phyloP scores from a whole-genome alignment of 2,329 filamentous ascomycete species.

The Dichotomopilus funicola region DNA sequence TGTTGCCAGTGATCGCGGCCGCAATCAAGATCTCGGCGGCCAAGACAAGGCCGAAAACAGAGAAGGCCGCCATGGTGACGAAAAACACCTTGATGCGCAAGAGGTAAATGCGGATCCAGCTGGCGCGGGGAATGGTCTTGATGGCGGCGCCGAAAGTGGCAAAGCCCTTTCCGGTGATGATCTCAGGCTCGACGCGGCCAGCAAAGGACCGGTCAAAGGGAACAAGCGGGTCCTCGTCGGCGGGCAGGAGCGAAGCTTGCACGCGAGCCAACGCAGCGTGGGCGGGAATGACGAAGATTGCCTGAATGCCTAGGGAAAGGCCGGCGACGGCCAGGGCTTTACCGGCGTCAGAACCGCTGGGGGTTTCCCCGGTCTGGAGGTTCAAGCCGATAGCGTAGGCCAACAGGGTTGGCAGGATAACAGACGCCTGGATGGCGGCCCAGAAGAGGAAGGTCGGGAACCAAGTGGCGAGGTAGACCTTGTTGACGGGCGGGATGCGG shows the following conservation, averaged over 20 bases:
- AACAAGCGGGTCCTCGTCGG: constrained; percentile 75
- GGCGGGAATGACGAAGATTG: constrained; percentile 67
- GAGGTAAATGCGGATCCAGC: constrained; percentile 67
- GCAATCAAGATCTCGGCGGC: constrained; percentile 35
- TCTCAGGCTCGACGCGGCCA: constrained; percentile 66
- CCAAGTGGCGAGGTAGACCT: constrained; percentile 61
- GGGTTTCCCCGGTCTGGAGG: constrained; percentile 32
- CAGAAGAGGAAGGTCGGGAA: constrained; percentile 60
- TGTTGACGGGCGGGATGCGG: constrained; percentile 60
- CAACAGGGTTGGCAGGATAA: constrained; percentile 42
- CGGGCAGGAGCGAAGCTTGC: constrained; percentile 78
- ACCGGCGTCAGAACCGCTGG: constrained; percentile 39
- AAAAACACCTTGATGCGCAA: constrained; percentile 66
- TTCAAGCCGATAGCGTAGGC: constrained; percentile 43
- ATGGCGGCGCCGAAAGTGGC: constrained; percentile 70
- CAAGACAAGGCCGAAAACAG: constrained; percentile 37
- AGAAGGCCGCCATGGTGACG: constrained; percentile 42
- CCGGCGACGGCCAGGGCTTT: constrained; percentile 43
- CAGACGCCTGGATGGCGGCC: constrained; percentile 46
- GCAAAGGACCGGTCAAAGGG: constrained; percentile 84
- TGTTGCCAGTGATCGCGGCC: too few relatives aligned
- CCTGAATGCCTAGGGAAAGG: constrained; percentile 43
- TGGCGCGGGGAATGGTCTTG: constrained; percentile 66
- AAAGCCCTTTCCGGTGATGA: constrained; percentile 66
- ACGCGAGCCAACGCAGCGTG: constrained; percentile 72